Evolutionary conservation across 805 yeast genomes (phyloP), one percentile per base, ranked within the genome.

Genomic region (Kluyveromyces siamensis): DNA sequence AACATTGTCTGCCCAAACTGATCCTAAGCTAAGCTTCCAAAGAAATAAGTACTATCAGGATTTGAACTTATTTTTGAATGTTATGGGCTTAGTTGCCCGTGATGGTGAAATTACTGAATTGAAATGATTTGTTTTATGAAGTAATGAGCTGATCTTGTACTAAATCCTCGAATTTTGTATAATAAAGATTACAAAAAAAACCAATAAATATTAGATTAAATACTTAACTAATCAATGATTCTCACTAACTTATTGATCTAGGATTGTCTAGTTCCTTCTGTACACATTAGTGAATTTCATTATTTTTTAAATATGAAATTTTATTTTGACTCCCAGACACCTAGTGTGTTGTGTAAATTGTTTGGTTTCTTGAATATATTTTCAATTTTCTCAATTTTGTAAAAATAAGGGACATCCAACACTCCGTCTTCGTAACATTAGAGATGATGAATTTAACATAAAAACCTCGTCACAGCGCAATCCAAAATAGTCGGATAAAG

Each of bases 81-180:
- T 90, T 43, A 89, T 91, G 95, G 99, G 99, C 8, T 76, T 91
- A 55, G 87, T 86, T 51, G 96, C 97, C 6, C 86, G 87, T 55
- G 93, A 87, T 58, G 83, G 81, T 49, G 96, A 87, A 65, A 90
- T 90, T 61, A 79, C 83, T 40, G 96, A 89, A 69, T 73, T 90
- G 51, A 72, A 76, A 55, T 71, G 51, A 54, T 30, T 37, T n/a
- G 14, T 30, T 30, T 30, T 11, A 33, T 9, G 39, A 17, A 38
- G n/a, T 4, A 11, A 47, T 33, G 21, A 33, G 27, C 25, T 38
- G 36, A 40, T 39, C 38, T 19, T 40, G 37, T 39, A 33, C 30
- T 45, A 40, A 39, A 39, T 27, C 10, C 37, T 30, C 30, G 21
- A 49, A 46, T 51, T 51, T 51, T 49, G 18, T 33, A 36, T 40